Evolutionary conservation across 192 early-diverging fungal species (phyloP), one percentile per base, ranked within the genome.

Genomic region (Spizellomyces sp.): DNA sequence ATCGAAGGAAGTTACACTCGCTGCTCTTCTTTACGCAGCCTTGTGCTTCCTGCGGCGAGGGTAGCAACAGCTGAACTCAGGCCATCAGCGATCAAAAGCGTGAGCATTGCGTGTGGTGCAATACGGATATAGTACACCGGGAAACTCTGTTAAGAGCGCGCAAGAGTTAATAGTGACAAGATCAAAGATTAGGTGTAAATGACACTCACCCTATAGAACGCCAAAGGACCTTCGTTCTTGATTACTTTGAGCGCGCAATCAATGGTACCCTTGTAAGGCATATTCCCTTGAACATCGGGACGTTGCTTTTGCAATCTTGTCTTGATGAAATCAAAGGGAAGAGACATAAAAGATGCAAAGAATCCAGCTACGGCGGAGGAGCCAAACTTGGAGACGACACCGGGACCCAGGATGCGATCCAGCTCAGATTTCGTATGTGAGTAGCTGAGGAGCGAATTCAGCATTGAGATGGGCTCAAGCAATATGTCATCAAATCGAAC

Each of bases 301-400:
- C 58, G 61, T 71, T 84, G 81, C 71, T 86, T 86, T 61, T 86
- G 84, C 56, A 86, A 50, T 1, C 83, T 72, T 1, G 84, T 86
- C 68, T 86, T 86, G 76, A 86, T 66, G 62, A 86, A 86, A 66
- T 86, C 84, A 60, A 86, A 86, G 14, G 84, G 84, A 8, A 86
- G 75, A 17, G 79, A 81, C 45, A 86, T 75, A 58, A 77, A 71
- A 48, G 83, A 85, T 5, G 84, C 84, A 65, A 86, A 83, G 79
- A 86, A 86, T 9, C 84, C 84, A 22, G 84, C 84, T 64, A 86
- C 58, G 22, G 83, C 81, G 44, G 75, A 75, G 45, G 83, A 58
- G 55, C 77, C 80, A n/a, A 86, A 81, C 41, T 27, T 74, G 19
- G 78, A 69, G 19, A 68, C 55, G 43, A 70, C 69, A 62, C 70